These are phyloP conservation scores for Backusella tarrabulga DNA, from an alignment of 192 early-diverging fungal species.

Conservation along the genomic window DNA sequence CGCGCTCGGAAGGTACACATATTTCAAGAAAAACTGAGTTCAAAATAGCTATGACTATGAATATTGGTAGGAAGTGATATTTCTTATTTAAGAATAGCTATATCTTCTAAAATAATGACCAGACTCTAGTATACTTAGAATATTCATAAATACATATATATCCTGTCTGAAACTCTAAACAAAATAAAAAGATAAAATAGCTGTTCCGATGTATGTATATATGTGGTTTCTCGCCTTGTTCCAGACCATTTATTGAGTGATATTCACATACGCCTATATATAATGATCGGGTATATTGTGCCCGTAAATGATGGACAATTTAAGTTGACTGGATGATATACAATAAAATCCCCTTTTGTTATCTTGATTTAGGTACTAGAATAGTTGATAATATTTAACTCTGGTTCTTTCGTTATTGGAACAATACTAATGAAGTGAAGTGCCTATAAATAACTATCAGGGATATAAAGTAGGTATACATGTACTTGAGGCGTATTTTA, in stretches of 20 bases:
- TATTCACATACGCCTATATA: not conserved
- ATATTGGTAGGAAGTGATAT: not conserved
- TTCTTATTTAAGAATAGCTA: not conserved
- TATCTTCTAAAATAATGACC: not conserved
- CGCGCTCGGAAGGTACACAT: not conserved
- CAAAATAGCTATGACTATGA: not conserved
- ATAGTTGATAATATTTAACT: no score
- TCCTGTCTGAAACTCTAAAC: not conserved
- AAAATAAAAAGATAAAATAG: not conserved
- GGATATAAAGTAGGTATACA: not conserved
- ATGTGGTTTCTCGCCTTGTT: not conserved
- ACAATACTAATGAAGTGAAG: not conserved
- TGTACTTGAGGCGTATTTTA: not conserved
- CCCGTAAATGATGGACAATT: not conserved
- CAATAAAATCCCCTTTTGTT: no score
- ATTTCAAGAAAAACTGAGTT: no score
- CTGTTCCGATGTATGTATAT: not conserved
- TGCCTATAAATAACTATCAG: not conserved
- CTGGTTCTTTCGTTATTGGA: no score
- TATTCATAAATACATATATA: not conserved
- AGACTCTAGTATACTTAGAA: not conserved
- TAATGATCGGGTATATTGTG: not conserved
- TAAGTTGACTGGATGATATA: not conserved
- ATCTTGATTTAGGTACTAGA: not conserved
- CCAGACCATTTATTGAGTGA: not conserved